Conservation (phyloP, 257 asterid species). For the Paraleonurus japonicus region DNA sequence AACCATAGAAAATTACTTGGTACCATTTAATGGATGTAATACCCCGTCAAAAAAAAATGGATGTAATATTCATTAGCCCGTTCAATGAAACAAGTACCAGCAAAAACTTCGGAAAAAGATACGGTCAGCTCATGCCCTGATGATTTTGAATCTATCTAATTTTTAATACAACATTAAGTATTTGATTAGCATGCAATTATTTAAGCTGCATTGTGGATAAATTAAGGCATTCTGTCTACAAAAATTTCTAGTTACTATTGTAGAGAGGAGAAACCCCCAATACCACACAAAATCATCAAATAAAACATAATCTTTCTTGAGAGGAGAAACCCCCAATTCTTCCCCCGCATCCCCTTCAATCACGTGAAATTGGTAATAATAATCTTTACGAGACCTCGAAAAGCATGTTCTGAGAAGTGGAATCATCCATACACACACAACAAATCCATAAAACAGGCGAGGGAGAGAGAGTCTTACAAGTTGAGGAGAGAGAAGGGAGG, state of each 20-base stretch:
- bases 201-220: neutral
- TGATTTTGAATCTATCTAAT: neutral
- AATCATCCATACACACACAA: neutral
- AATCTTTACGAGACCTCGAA: neutral
- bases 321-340: no score
- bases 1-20: neutral
- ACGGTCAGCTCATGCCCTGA: neutral
- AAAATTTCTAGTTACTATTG: neutral
- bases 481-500: neutral
- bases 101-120: neutral
- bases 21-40: neutral
- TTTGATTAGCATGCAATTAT: constrained; percentile 9
- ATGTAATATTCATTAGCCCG: neutral
- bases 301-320: no score
- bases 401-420: no score
- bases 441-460: neutral
- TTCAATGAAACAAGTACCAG: neutral
- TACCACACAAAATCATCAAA: neutral
- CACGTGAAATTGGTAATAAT: neutral
- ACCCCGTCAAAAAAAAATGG: no score
- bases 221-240: neutral
- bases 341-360: neutral
- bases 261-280: neutral
- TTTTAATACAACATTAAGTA: neutral
- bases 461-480: neutral